Evolutionary conservation across 805 yeast genomes (phyloP), one percentile per base, ranked within the genome.

Genomic region (Candida xyloterini): DNA sequence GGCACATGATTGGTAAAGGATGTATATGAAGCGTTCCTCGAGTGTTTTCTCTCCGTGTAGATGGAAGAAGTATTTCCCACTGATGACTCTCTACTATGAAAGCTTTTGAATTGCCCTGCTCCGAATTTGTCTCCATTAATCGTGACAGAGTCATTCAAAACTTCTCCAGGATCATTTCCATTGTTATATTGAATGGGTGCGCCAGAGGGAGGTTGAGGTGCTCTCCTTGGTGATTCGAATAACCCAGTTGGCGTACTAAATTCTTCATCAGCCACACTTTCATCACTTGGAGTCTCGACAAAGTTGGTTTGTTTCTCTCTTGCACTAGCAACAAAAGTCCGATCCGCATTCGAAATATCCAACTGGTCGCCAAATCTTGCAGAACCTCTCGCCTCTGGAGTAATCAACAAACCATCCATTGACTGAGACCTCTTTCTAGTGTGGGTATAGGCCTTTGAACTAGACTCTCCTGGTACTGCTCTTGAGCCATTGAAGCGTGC

Each of bases 191-290:
- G 35, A 22, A 55, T 46, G 2, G 62, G 63, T 28, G 57, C 52
- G 22, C 56, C 52, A 35, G 34, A 41, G 3, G 89, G 89, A 1
- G 88, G 88, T 37, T 72, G 73, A 1, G 90, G 90, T 0, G 88
- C 85, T 51, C 68, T 79, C 60, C 88, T 70, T n/a, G 88, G 87
- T 0, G 88, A 81, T 14, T 70, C 60, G 54, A 81, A 81, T 25
- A 68, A 36, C 3, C 57, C 59, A 4, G 31, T 38, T 13, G 56
- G 47, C 11, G 45, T 38, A 34, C 40, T 40, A 16, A 36, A 40
- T 14, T 46, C 51, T 14, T 44, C 50, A 7, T 36, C 48, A 11
- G 27, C 43, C 22, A 43, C 41, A 15, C 43, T 38, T 13, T 33
- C 36, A 10, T 49, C 52, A 21, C 43, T 41, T 10, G 46, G 46